Evolutionary conservation across 352 stramenopile species (phyloP), one percentile per base, ranked within the genome.

Genomic region (Globisporangium spiculum): DNA sequence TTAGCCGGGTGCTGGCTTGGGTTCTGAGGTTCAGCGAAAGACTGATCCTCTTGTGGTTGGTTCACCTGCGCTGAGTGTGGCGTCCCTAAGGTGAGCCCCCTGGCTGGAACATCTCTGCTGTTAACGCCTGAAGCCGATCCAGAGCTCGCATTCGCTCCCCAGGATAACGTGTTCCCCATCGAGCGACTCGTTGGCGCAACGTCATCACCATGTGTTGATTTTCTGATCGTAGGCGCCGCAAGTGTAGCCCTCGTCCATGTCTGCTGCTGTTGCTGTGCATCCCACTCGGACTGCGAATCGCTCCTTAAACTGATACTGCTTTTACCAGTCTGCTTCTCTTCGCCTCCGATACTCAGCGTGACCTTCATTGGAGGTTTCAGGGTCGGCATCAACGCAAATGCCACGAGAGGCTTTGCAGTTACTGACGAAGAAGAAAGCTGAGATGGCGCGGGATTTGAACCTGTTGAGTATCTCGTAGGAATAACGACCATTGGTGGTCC

Each of bases 311-410:
- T 24, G 24, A 8, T 34, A 30, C 16, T 59, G 26, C 26, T 60
- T 6, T 4, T 20, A 14, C 12, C 38, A 46, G 38, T 60, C 10
- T 18, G 26, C 8, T 46, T 60, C 20, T 30, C 27, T 30, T n/a
- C 27, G 14, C 46, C 30, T 46, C 48, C 12, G 34, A 66, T 24
- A 22, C 61, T 66, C n/a, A 66, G 32, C 48, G 46, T 66, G 20
- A 66, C 48, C 30, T 24, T 55, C 61, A 66, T 58, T 18, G 60
- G 60, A 3, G 60, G 60, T 22, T 65, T 30, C 7, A 65, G 14
- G 26, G 60, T 46, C 36, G 60, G 60, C 60, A 65, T 41, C 27
- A 65, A 30, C 27, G 27, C 8, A 20, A 65, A 50, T 12, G 38
- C 26, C 20, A 34, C 7, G 30, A 12, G 38, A 2, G 18, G 55